These are phyloP conservation scores for Dissoconium aciculare DNA, from an alignment of 2,329 filamentous ascomycete species.

Conservation along the genomic window DNA sequence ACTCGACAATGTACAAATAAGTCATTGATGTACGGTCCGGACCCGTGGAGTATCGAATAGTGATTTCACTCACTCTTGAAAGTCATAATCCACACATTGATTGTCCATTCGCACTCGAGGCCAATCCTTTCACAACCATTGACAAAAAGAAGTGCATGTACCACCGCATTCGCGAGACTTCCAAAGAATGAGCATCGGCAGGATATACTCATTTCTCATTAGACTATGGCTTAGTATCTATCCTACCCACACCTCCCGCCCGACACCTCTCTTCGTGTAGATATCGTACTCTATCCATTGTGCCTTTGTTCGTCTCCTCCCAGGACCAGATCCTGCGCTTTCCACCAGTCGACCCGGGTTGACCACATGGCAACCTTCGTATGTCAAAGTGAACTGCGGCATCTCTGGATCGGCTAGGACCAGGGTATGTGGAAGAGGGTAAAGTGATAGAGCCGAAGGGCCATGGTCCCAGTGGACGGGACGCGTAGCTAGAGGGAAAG, in stretches of 20 bases:
- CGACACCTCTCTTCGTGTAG: conserved; percentile 42
- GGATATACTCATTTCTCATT: no score
- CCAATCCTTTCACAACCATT: no score
- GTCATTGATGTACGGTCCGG: no score
- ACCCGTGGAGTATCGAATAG: no score
- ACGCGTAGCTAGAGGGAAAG: conserved; percentile 64
- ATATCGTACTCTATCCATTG: conserved; percentile 83
- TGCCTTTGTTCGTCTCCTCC: conserved; percentile 47
- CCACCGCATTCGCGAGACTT: no score
- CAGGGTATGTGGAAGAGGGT: conserved; percentile 74
- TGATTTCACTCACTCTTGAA: no score
- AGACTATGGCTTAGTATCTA: no score
- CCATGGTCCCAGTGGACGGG: conserved; percentile 87
- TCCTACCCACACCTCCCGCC: conserved; percentile 42
- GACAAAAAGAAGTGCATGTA: no score
- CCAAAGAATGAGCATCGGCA: no score
- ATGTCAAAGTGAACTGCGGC: conserved; percentile 72
- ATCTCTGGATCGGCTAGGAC: conserved; percentile 70
- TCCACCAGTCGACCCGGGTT: conserved; percentile 67
- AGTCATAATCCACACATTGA: no score
- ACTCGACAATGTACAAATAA: no score
- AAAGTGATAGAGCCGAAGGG: conserved; percentile 57
- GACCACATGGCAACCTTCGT: conserved; percentile 90
- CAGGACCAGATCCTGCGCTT: conserved; percentile 45
- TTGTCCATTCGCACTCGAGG: no score